Evolutionary conservation across 2,329 filamentous ascomycete species (phyloP).

Genomic region (Pseudogymnoascus sp.): DNA sequence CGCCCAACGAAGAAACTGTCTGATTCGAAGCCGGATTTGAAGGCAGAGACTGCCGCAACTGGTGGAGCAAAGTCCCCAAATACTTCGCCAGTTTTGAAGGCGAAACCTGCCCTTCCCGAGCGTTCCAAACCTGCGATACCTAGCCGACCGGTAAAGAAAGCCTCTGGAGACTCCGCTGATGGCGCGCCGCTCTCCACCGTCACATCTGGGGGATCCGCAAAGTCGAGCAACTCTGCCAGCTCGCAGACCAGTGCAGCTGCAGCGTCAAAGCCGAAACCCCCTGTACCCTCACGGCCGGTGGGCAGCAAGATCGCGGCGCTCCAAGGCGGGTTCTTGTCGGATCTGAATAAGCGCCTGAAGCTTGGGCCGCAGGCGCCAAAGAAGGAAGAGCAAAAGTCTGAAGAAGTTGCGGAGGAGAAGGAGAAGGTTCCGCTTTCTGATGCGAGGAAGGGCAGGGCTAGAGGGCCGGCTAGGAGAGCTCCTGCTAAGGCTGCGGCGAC

Average conservation of each 20-base stretch:
- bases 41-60: slow-evolving; percentile 20
- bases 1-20: slow-evolving; percentile 34
- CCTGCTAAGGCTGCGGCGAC: slow-evolving; percentile 41
- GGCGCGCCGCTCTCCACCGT: slow-evolving; percentile 21
- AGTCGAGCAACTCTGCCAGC: slow-evolving; percentile 23
- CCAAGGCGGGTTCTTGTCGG: slow-evolving; percentile 86
- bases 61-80: slow-evolving; percentile 19
- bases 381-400: slow-evolving; percentile 57
- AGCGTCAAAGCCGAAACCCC: slow-evolving; percentile 67
- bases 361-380: slow-evolving; percentile 76
- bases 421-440: slow-evolving; percentile 78
- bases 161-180: slow-evolving; percentile 34
- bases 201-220: slow-evolving; percentile 24
- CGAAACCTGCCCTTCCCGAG: slow-evolving; percentile 26
- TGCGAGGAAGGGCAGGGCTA: slow-evolving; percentile 82
- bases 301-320: slow-evolving; percentile 86
- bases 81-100: slow-evolving; percentile 21
- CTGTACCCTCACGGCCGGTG: slow-evolving; percentile 68
- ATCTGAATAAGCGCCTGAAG: slow-evolving; percentile 82
- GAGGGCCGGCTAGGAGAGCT: slow-evolving; percentile 74
- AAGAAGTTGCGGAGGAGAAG: slow-evolving; percentile 50
- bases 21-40: slow-evolving; percentile 30
- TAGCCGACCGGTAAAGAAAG: slow-evolving; percentile 51
- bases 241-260: slow-evolving; percentile 37
- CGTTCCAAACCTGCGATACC: slow-evolving; percentile 40